phyloP scores from a whole-genome alignment of 2,329 filamentous ascomycete species.

The Botrytis cinerea region DNA sequence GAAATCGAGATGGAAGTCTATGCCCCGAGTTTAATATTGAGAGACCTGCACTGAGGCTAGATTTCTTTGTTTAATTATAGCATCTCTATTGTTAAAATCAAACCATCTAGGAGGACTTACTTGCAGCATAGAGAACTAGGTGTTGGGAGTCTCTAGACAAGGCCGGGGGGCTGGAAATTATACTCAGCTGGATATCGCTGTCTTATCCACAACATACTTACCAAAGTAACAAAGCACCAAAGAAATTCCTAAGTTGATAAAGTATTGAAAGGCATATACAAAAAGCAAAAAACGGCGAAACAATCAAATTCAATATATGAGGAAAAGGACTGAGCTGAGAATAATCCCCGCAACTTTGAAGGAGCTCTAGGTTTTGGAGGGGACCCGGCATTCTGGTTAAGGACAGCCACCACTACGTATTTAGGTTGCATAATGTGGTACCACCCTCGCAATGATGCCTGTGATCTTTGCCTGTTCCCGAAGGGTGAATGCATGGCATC shows the following conservation, averaged over 20 bases:
- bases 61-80: background rate
- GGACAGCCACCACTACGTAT: background rate
- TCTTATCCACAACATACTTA: background rate
- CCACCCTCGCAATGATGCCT: background rate
- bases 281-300: background rate
- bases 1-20: background rate
- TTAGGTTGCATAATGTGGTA: background rate
- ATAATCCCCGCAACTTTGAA: background rate
- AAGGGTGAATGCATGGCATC: background rate
- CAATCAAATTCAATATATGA: background rate
- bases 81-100: background rate
- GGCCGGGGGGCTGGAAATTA: background rate
- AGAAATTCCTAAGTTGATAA: too few relatives aligned
- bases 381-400: background rate
- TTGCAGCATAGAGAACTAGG: background rate
- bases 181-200: background rate
- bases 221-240: background rate
- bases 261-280: too few relatives aligned
- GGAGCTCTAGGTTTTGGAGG: background rate
- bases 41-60: background rate
- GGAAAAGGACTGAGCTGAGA: background rate
- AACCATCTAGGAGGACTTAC: accelerated
- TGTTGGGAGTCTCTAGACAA: background rate
- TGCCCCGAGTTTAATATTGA: background rate
- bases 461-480: background rate